phyloP scores from a whole-genome alignment of 345 rosid species.

The Brassica nigra region DNA sequence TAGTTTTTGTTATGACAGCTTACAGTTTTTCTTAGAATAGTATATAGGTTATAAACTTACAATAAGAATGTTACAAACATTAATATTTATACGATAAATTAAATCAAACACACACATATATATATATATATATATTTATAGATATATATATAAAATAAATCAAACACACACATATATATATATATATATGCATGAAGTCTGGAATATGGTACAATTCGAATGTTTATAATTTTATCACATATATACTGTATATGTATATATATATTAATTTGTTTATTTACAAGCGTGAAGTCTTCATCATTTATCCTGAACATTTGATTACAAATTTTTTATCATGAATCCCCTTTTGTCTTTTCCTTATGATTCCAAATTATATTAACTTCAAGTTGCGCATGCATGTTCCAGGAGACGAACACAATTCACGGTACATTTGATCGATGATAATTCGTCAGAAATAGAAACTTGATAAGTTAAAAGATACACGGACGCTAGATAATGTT shows the following conservation, averaged over 20 bases:
- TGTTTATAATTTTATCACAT: neutral
- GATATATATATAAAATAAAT: neutral
- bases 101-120: neutral
- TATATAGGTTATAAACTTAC: constrained; percentile 5
- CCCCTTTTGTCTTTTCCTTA: constrained; percentile 39
- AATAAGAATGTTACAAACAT: neutral
- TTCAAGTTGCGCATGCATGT: constrained; percentile 30
- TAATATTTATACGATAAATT: neutral
- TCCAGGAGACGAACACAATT: constrained; percentile 18
- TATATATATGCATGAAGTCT: constrained; percentile 3
- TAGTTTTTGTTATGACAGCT: neutral
- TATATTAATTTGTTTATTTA: neutral
- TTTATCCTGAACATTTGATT: constrained; percentile 32
- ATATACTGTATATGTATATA: neutral
- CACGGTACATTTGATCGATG: constrained; percentile 11
- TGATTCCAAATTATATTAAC: constrained; percentile 31
- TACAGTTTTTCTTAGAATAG: neutral
- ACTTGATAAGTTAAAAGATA: neutral
- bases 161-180: neutral
- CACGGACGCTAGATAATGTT: constrained; percentile 3
- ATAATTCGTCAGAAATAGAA: neutral
- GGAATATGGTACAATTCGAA: constrained; percentile 14
- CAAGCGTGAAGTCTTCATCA: constrained; percentile 41
- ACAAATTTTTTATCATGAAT: constrained; percentile 23
- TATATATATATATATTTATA: neutral